A percentile compares a stretch with the other conserved stretches of the same genome.
Conservation (phyloP, 2,329 filamentous ascomycete species). For the Botrytis deweyae region DNA sequence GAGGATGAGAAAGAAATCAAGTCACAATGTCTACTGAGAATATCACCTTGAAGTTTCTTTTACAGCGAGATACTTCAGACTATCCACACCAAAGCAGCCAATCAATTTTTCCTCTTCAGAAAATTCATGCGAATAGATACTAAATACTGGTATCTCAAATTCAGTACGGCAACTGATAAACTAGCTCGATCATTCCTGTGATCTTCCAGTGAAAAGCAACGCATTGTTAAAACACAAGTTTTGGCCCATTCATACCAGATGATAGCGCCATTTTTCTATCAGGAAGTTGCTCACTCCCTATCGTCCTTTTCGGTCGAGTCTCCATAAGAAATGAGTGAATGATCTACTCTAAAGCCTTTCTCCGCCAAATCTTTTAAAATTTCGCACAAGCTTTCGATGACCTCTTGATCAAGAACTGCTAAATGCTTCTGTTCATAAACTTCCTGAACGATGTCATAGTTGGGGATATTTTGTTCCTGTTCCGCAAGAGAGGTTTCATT, state of each 20-base stretch:
- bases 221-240: background rate
- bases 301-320: background rate
- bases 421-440: background rate
- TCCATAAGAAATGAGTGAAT: background rate
- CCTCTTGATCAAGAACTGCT: background rate
- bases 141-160: background rate
- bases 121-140: background rate
- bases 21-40: background rate
- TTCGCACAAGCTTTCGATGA: background rate
- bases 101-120: no score
- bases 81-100: background rate
- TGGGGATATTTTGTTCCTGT: background rate
- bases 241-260: background rate
- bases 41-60: background rate
- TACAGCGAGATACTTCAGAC: background rate
- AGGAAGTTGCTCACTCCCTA: background rate
- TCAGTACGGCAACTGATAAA: background rate
- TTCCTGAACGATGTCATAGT: background rate
- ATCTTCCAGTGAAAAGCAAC: background rate
- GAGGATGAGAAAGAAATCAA: background rate
- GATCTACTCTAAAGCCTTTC: background rate
- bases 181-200: background rate
- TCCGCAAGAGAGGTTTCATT: background rate
- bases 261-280: background rate
- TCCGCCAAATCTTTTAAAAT: background rate